phyloP scores from a whole-genome alignment of 768 basidiomycete species.

The Tricholoma sp. region DNA sequence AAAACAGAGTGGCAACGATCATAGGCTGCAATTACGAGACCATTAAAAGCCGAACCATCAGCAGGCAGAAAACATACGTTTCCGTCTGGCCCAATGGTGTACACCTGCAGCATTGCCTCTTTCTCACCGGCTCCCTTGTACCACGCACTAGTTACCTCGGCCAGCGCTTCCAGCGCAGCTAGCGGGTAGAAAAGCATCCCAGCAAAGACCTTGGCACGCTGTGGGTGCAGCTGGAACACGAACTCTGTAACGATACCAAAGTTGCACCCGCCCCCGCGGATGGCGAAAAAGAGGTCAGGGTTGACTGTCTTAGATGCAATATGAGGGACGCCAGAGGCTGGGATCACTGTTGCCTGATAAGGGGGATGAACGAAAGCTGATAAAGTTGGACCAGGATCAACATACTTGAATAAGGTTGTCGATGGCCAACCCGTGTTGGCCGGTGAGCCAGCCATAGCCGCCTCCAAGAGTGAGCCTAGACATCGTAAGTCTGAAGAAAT shows the following conservation, averaged over 20 bases:
- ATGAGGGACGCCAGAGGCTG: constrained; percentile 11
- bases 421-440: constrained; percentile 37
- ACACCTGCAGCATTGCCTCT: constrained; percentile 32
- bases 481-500: not conserved
- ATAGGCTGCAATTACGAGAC: constrained; percentile 29
- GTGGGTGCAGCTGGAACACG: constrained; percentile 41
- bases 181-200: constrained; percentile 34
- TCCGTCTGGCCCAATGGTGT: constrained; percentile 32
- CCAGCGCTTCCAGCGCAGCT: constrained; percentile 23
- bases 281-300: constrained; percentile 46
- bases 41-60: not conserved
- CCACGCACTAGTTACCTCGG: constrained; percentile 31
- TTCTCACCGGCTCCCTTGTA: constrained; percentile 28
- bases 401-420: constrained; percentile 42
- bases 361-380: not conserved
- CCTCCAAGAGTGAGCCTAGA: constrained; percentile 46
- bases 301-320: constrained; percentile 29
- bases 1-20: constrained; percentile 34
- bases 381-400: not conserved
- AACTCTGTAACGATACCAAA: constrained; percentile 57
- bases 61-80: constrained; percentile 21
- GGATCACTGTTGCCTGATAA: constrained; percentile 14
- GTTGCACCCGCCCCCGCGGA: constrained; percentile 49
- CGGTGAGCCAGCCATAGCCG: constrained; percentile 48
- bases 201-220: constrained; percentile 40